Conservation (phyloP, 306 rosid genomes). For the Medicago lupulina region DNA sequence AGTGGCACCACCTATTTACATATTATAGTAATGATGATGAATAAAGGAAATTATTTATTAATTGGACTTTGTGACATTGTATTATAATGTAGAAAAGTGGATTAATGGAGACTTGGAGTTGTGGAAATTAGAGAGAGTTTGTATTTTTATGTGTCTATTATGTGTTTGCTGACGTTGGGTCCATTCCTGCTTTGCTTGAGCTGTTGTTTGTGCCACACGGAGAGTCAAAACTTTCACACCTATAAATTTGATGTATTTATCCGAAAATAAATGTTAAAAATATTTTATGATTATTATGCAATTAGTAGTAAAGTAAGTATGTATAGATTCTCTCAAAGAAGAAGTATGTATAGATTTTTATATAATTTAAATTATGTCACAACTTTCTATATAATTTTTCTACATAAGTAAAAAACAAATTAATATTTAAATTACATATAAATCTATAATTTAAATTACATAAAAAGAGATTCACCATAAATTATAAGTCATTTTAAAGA, state of each 20-base stretch:
- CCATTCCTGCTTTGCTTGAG: slow-evolving; percentile 9
- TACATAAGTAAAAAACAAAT: too few relatives aligned
- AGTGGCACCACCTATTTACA: neutral
- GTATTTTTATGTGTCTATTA: slow-evolving; percentile 16
- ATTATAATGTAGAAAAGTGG: neutral
- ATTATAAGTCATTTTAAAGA: too few relatives aligned
- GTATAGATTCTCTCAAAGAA: too few relatives aligned
- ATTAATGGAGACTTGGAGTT: neutral
- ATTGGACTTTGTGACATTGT: slow-evolving; percentile 17
- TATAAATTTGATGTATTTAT: neutral
- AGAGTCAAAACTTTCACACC: slow-evolving; percentile 50
- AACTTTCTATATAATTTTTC: too few relatives aligned
- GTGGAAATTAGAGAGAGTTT: neutral
- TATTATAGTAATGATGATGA: slow-evolving; percentile 11
- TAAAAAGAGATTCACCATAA: too few relatives aligned
- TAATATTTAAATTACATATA: too few relatives aligned
- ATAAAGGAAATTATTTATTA: slow-evolving; percentile 7
- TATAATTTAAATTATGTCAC: too few relatives aligned
- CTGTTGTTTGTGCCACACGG: slow-evolving; percentile 33
- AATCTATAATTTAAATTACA: too few relatives aligned
- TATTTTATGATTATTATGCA: neutral
- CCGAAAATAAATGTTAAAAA: neutral
- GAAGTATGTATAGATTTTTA: too few relatives aligned
- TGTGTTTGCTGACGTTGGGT: slow-evolving; percentile 18
- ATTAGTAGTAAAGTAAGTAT: too few relatives aligned